A percentile compares a stretch with the other conserved stretches of the same genome.
These are phyloP conservation scores for Wickerhamomyces canadensis DNA, from an alignment of 805 yeast genomes.

Conservation along the genomic window DNA sequence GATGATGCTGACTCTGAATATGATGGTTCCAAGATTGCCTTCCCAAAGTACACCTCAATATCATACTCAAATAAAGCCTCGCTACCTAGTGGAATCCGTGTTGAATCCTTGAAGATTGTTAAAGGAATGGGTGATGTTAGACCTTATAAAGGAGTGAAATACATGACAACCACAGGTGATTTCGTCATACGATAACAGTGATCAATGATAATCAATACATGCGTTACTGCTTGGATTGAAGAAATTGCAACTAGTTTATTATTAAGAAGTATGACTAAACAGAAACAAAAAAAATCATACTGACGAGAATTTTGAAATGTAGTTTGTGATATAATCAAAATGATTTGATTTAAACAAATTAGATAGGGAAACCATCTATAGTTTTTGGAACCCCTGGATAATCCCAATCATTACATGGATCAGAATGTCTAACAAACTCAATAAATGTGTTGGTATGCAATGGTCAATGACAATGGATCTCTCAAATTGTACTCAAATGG, in stretches of 20 bases:
- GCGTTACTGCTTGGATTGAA: too few relatives aligned
- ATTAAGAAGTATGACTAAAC: too few relatives aligned
- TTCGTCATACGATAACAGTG: conserved; percentile 29
- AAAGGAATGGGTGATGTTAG: conserved; percentile 60
- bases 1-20: neutral
- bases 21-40: conserved; percentile 5
- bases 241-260: too few relatives aligned
- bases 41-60: conserved; percentile 43
- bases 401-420: neutral
- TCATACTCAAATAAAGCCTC: conserved; percentile 59
- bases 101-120: conserved; percentile 55
- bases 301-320: too few relatives aligned
- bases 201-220: too few relatives aligned
- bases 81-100: conserved; percentile 70
- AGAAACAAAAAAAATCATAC: too few relatives aligned
- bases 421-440: neutral
- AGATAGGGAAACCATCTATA: too few relatives aligned
- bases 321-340: too few relatives aligned
- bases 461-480: conserved; percentile 7
- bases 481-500: conserved; percentile 4
- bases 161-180: conserved; percentile 60
- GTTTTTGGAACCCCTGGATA: too few relatives aligned
- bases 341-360: neutral
- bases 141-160: conserved; percentile 91
- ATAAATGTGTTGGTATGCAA: neutral